A percentile compares a stretch with the other conserved stretches of the same genome.
Conservation (phyloP, 768 basidiomycete species). For the Neoboletus subvelutipes region DNA sequence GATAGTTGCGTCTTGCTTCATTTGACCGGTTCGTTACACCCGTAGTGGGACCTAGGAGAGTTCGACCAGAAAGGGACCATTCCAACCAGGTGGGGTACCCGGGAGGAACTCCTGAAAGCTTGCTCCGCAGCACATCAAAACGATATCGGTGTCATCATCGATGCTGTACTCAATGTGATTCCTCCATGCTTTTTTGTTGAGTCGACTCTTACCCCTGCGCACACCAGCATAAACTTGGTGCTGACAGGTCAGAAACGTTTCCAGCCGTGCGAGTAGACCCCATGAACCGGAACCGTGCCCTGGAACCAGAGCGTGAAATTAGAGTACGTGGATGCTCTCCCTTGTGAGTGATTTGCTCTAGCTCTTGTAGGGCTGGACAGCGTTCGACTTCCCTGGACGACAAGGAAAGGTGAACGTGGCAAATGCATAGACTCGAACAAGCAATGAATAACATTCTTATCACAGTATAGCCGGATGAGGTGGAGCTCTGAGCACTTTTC, state of each 20-base stretch:
- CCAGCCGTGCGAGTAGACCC: conserved; percentile 68
- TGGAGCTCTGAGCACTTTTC: conserved; percentile 84
- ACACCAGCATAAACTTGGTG: conserved; percentile 78
- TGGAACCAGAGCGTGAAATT: conserved; percentile 62
- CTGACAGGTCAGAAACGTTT: conserved; percentile 71
- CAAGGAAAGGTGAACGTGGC: conserved; percentile 54
- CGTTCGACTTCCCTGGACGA: conserved; percentile 80
- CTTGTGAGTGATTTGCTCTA: background rate
- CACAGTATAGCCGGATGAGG: conserved; percentile 64
- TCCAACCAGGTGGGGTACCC: conserved; percentile 85
- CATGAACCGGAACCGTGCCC: conserved; percentile 59
- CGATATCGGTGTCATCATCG: conserved; percentile 76
- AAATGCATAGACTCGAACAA: conserved; percentile 8
- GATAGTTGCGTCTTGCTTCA: background rate
- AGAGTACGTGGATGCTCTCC: conserved; percentile 45
- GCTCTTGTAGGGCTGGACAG: conserved; percentile 71
- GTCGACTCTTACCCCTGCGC: conserved; percentile 7
- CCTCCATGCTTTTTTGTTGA: background rate
- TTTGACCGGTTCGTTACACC: background rate
- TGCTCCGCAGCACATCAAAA: conserved; percentile 64
- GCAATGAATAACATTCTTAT: background rate
- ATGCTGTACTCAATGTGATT: conserved; percentile 85
- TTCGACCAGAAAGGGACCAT: conserved; percentile 73
- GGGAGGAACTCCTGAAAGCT: conserved; percentile 71
- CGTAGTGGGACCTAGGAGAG: conserved; percentile 85